Evolutionary conservation across 495 filamentous ascomycete genomes (phyloP).

Genomic region (Rostrohypoxylon terebratum): DNA sequence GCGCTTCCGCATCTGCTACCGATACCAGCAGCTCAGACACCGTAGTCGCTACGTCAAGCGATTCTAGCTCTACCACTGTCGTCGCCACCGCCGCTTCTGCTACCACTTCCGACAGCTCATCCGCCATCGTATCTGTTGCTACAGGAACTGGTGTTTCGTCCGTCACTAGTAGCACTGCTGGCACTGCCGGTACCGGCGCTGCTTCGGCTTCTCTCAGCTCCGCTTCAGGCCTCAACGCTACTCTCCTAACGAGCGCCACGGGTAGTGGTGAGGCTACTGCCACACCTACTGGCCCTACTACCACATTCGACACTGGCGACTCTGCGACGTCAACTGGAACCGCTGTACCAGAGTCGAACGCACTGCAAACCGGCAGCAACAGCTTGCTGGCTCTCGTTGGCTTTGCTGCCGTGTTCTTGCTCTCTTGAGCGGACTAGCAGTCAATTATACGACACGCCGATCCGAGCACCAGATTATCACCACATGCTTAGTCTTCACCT

Average conservation of each 20-base stretch:
- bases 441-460: background rate
- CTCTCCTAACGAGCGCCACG: slow-evolving; percentile 19
- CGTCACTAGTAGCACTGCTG: slow-evolving; percentile 3
- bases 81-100: slow-evolving; percentile 18
- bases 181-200: slow-evolving; percentile 14
- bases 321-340: slow-evolving; percentile 27
- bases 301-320: slow-evolving; percentile 38
- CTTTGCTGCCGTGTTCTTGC: slow-evolving; percentile 24
- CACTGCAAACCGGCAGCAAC: slow-evolving; percentile 26
- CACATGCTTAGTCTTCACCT: background rate
- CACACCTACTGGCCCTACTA: slow-evolving; percentile 41
- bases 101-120: background rate
- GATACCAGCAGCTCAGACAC: background rate
- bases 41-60: background rate
- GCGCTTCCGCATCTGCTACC: background rate
- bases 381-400: slow-evolving; percentile 39
- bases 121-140: slow-evolving; percentile 1
- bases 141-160: slow-evolving; percentile 4
- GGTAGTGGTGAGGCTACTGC: slow-evolving; percentile 36
- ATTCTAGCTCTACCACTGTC: slow-evolving; percentile 1
- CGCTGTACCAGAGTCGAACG: slow-evolving; percentile 22
- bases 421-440: slow-evolving; percentile 14
- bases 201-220: slow-evolving; percentile 31
- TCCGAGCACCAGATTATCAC: background rate
- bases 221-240: slow-evolving; percentile 16